Conservation (phyloP, 495 filamentous ascomycete genomes). For the Penicillium desertorum region DNA sequence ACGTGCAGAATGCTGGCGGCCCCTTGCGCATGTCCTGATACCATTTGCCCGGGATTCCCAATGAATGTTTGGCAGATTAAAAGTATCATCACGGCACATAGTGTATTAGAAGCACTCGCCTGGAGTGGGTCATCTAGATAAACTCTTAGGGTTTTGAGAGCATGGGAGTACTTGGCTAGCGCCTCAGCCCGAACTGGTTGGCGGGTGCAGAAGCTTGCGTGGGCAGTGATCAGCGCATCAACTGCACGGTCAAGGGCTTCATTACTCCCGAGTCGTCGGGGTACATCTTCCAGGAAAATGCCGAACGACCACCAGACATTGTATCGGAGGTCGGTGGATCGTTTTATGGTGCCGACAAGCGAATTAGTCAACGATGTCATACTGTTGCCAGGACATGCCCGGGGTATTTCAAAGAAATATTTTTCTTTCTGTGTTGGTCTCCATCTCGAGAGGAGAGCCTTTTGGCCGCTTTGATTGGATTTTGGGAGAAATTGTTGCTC, state of each 20-base stretch:
- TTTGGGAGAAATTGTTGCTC: constrained; percentile 26
- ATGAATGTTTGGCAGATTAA: constrained; percentile 40
- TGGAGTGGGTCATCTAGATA: constrained; percentile 40
- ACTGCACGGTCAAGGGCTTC: constrained; percentile 43
- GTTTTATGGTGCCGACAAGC: constrained; percentile 31
- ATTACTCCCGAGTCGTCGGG: constrained; percentile 41
- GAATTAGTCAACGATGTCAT: constrained; percentile 24
- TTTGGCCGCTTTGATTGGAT: not conserved
- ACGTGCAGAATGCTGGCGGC: constrained; percentile 42
- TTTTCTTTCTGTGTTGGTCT: not conserved
- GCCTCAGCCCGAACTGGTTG: constrained; percentile 20
- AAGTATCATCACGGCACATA: constrained; percentile 47
- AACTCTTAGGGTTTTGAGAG: constrained; percentile 34
- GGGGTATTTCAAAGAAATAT: constrained; percentile 5
- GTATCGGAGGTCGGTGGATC: constrained; percentile 42
- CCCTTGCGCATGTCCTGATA: constrained; percentile 44
- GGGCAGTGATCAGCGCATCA: constrained; percentile 36
- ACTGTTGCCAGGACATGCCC: constrained; percentile 20
- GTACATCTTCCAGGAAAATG: constrained; percentile 37
- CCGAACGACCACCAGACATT: constrained; percentile 47
- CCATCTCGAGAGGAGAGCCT: not conserved
- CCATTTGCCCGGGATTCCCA: constrained; percentile 10
- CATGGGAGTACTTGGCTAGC: constrained; percentile 40
- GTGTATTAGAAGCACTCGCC: constrained; percentile 39
- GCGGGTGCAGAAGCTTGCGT: constrained; percentile 29